Base-by-base conservation (phyloP, 805 yeast species). In the Saturnispora sekii region DNA sequence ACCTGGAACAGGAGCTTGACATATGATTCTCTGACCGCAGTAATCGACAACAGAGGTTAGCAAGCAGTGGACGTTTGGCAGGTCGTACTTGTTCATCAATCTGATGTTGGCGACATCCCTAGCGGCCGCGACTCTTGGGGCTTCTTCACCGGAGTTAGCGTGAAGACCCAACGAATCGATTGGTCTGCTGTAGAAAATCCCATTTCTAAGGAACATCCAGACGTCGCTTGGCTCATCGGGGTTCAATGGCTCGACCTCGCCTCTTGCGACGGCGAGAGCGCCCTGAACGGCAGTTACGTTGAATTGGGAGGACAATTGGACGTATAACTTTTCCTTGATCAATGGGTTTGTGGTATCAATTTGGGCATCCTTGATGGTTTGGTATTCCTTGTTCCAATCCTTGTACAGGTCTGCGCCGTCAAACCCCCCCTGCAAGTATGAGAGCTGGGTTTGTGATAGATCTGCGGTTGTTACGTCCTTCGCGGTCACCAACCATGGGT, bases 1-100 rank as follows among this genome's bases (percentile, higher is more conserved):
- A 48, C 97, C 97, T 12, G 98, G 98, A 37, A 90, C 95, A 10
- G 96, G 96, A 11, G 96, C 85, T 67, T 90, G 97, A 61, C 95
- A 86, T 33, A 90, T 73, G 32, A 90, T 70, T 62, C 97, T 76
- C 56, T 78, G 81, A 49, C 97, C 98, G 58, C 84, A 79, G 65
- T 77, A 90, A 63, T 90, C 97, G 45, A 90, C 85, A 47, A 88
- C 73, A n/a, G 89, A 73, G 4, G 97, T 84, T 54, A 85, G 76
- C 48, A 90, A 69, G 42, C 82, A 81, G 56, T 78, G 76, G 34
- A 88, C 69, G 38, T 80, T 85, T 10, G 65, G 66, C 31, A 77
- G 58, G 54, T 83, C 86, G 37, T 82, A 64, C 53, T 77, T 69
- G 66, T 83, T 83, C 59, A 90, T 67, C 48, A 74, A 72, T 55